Percentiles rank a stretch among this genome's conserved stretches.
Conservation (phyloP, 2,329 filamentous ascomycete species). For the Trichoderma sp. region DNA sequence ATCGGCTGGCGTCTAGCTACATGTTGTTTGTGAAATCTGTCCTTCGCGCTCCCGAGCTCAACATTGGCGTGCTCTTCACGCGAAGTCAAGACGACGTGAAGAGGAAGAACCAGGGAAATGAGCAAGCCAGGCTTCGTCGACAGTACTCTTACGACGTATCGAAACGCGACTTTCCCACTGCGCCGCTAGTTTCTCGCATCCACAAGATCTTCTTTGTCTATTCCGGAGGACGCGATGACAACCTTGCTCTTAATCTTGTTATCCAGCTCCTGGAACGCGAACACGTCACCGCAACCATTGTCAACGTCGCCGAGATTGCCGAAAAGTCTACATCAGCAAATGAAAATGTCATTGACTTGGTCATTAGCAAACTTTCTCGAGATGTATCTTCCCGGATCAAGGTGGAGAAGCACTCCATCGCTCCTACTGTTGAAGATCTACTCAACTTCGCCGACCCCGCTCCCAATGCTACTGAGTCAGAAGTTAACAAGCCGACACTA, state of each 20-base stretch:
- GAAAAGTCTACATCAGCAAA: conserved; percentile 11
- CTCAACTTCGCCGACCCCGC: conserved; percentile 32
- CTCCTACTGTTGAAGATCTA: conserved; percentile 34
- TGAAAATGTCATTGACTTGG: conserved; percentile 29
- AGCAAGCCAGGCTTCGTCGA: conserved; percentile 50
- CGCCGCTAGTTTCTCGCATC: conserved; percentile 66
- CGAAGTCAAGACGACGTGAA: conserved; percentile 53
- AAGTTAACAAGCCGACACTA: conserved; percentile 30
- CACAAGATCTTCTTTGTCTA: conserved; percentile 89
- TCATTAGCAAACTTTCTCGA: conserved; percentile 24
- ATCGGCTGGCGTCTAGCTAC: conserved; percentile 58
- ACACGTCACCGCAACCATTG: conserved; percentile 76
- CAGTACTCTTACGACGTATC: conserved; percentile 62
- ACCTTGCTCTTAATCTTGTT: conserved; percentile 76
- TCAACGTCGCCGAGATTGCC: conserved; percentile 43
- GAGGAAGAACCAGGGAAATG: conserved; percentile 37
- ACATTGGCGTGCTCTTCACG: conserved; percentile 80
- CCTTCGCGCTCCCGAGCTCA: conserved; percentile 67
- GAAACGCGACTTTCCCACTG: conserved; percentile 58
- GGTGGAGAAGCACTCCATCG: conserved; percentile 30
- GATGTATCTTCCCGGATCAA: conserved; percentile 32
- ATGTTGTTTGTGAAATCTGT: conserved; percentile 72
- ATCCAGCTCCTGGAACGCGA: conserved; percentile 82
- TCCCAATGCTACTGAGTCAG: conserved; percentile 12
- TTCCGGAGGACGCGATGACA: conserved; percentile 82